phyloP scores from a whole-genome alignment of 805 yeast species.

The Dipodascus albidus region DNA sequence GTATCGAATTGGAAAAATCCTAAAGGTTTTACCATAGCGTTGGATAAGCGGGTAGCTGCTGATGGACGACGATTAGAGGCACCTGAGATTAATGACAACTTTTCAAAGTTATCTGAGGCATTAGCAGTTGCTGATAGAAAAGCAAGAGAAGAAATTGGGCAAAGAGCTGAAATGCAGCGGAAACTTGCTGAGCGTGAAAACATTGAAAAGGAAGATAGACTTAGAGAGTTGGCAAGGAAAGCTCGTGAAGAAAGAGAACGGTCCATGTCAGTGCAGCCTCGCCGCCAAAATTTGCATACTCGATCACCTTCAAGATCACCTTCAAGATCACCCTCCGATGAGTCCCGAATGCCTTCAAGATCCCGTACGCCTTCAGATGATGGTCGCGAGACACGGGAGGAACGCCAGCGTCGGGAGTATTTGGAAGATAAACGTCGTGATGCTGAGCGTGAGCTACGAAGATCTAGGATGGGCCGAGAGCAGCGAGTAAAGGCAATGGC shows the following conservation, averaged over 20 bases:
- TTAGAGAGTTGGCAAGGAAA: constrained; percentile 38
- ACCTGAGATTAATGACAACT: constrained; percentile 40
- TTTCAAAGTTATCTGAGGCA: constrained; percentile 57
- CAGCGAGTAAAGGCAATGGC: constrained; percentile 34
- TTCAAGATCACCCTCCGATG: constrained; percentile 6
- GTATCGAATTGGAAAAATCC: constrained; percentile 94
- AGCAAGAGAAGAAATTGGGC: constrained; percentile 44
- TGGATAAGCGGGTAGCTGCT: constrained; percentile 65
- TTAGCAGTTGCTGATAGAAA: constrained; percentile 54
- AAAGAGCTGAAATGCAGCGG: constrained; percentile 38
- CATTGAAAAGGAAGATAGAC: constrained; percentile 38
- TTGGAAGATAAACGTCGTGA: constrained; percentile 35
- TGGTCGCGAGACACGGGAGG: constrained; percentile 16
- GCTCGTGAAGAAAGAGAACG: constrained; percentile 31
- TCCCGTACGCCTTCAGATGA: not conserved
- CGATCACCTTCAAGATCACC: constrained; percentile 5
- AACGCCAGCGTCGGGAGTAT: constrained; percentile 28
- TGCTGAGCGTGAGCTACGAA: constrained; percentile 36
- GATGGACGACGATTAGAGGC: constrained; percentile 30
- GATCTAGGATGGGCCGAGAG: constrained; percentile 35
- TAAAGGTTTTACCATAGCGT: constrained; percentile 71
- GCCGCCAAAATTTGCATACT: constrained; percentile 1
- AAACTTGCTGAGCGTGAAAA: constrained; percentile 40
- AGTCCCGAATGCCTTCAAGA: constrained; percentile 3
- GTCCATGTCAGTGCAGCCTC: not conserved